phyloP scores from a whole-genome alignment of 169 alveolate species.

The Plasmodium berghei region DNA sequence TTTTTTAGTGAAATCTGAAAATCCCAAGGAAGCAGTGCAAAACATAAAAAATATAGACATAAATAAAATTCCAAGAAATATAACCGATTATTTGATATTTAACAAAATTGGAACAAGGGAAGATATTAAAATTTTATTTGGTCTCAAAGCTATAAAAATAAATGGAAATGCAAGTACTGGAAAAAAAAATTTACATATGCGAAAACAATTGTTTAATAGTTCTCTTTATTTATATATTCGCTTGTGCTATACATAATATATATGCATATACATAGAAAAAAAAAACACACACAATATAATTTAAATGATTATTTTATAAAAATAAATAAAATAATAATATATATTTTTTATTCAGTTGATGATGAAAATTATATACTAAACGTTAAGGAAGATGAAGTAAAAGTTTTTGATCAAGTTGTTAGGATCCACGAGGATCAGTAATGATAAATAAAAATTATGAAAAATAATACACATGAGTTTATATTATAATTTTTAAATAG shows the following conservation, averaged over 20 bases:
- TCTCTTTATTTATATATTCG: background rate
- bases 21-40: conserved; percentile 38
- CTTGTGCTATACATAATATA: background rate
- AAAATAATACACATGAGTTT: background rate
- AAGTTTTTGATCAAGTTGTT: conserved; percentile 53
- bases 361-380: conserved; percentile 71
- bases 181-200: background rate
- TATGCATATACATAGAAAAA: background rate
- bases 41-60: conserved; percentile 48
- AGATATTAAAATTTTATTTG: conserved; percentile 71
- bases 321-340: no score
- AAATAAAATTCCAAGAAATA: conserved; percentile 48
- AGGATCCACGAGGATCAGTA: conserved; percentile 73
- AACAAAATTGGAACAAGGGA: conserved; percentile 62
- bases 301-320: no score
- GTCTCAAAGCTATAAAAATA: conserved; percentile 72
- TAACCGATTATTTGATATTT: conserved; percentile 58
- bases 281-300: background rate
- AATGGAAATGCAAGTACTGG: conserved; percentile 60
- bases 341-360: conserved; percentile 23
- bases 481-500: background rate
- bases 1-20: conserved; percentile 37
- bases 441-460: background rate
- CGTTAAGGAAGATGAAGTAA: conserved; percentile 57
- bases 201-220: background rate